These are phyloP conservation scores for Tolypocladium ovalisporum DNA, from an alignment of 2,329 filamentous ascomycete species.

Conservation along the genomic window DNA sequence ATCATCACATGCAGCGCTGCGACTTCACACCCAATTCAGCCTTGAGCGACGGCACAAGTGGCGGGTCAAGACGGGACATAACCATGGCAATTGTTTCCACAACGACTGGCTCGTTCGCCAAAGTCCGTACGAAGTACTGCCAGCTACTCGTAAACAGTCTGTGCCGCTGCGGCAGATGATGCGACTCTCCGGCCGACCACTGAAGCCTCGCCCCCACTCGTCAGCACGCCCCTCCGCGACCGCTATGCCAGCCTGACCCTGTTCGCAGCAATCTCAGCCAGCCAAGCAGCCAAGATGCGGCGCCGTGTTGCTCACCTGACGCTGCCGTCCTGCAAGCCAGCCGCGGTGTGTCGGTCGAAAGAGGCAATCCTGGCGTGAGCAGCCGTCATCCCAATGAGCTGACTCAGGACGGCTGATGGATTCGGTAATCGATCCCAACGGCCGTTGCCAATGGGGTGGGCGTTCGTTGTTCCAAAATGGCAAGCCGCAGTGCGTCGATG, in stretches of 20 bases:
- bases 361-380: background rate
- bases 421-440: background rate
- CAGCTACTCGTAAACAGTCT: no score
- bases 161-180: background rate
- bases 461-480: background rate
- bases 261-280: background rate
- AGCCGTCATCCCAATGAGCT: background rate
- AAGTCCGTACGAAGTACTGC: no score
- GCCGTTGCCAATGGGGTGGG: background rate
- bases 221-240: background rate
- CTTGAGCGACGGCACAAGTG: background rate
- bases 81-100: background rate
- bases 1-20: background rate
- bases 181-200: background rate
- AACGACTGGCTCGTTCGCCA: background rate
- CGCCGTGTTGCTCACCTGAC: slow-evolving; percentile 8
- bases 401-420: background rate
- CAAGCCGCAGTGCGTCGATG: background rate
- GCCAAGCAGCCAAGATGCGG: background rate
- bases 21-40: background rate
- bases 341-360: background rate
- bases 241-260: background rate
- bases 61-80: background rate
- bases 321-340: slow-evolving; percentile 5
- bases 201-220: background rate